Conservation (phyloP, 192 early-diverging fungal species). For the Chytriomyces sp. region DNA sequence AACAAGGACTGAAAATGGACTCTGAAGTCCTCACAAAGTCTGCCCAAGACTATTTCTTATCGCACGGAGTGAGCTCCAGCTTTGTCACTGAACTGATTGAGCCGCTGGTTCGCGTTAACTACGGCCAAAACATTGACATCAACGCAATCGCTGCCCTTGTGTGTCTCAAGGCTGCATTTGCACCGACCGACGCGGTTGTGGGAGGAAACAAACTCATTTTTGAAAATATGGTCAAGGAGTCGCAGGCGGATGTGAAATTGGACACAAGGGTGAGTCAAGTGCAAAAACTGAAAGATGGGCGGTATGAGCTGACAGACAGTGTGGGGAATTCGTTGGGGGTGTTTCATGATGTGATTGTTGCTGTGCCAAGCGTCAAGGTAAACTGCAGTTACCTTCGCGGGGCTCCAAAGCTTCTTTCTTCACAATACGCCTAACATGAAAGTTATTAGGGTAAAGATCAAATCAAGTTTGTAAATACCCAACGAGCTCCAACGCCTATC, state of each 20-base stretch:
- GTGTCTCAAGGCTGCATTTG: slow-evolving; percentile 54
- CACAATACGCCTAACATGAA: no score
- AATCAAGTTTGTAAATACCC: slow-evolving; percentile 12
- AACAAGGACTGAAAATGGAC: slow-evolving; percentile 42
- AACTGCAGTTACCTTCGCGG: not conserved
- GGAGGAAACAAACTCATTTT: slow-evolving; percentile 68
- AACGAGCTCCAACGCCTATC: slow-evolving; percentile 6
- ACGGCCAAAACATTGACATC: slow-evolving; percentile 62
- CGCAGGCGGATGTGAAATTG: slow-evolving; percentile 52
- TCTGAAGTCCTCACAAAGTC: slow-evolving; percentile 37
- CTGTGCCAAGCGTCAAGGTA: slow-evolving; percentile 57
- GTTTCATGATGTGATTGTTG: slow-evolving; percentile 67
- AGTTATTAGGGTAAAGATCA: not conserved
- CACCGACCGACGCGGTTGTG: slow-evolving; percentile 45
- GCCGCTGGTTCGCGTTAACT: slow-evolving; percentile 65
- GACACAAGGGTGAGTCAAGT: slow-evolving; percentile 44
- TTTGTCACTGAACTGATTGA: slow-evolving; percentile 64
- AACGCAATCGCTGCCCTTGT: slow-evolving; percentile 64
- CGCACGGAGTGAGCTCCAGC: slow-evolving; percentile 36
- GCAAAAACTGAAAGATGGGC: not conserved
- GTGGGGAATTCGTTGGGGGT: slow-evolving; percentile 43
- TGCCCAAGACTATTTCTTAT: slow-evolving; percentile 45
- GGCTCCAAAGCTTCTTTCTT: no score
- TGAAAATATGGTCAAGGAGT: slow-evolving; percentile 57
- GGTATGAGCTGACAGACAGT: slow-evolving; percentile 36